Base-by-base conservation (phyloP, 176 grass and related monocot genomes). In the Phragmites australis region DNA sequence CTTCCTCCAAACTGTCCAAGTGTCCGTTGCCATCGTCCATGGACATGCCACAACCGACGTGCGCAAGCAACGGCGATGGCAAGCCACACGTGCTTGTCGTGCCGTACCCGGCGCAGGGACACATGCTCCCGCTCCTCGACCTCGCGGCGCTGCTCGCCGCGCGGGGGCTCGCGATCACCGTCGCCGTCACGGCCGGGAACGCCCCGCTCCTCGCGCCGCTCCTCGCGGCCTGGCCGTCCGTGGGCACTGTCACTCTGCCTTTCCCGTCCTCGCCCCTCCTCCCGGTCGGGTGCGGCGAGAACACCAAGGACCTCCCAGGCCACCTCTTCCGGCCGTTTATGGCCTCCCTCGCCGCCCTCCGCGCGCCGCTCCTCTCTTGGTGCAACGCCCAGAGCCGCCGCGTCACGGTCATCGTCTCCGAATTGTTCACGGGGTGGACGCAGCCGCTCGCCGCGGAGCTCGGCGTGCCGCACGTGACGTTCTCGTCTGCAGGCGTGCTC, bases 371-470 rank as follows among this genome's bases (percentile, higher is more conserved):
- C 32, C 82, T 74, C 23, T 11, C 29, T 8, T 88, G 90, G 90
- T 73, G 73, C 60, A n/a, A 53, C 25, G 70, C 53, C 1, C 74
- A 68, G 47, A 21, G 30, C 32, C 27, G 40, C 29, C 64, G 78
- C 21, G 73, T 91, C 50, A 79, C 84, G 6, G 73, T 69, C 29
- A 76, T 95, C 67, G 18, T 92, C 60, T 92, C 93, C n/a, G 90
- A 95, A 48, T 26, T 88, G 8, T 92, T 95, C 71, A 68, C 77
- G 4, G 89, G 93, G 45, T 95, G 93, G 90, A 86, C 87, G n/a
- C 84, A 57, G 42, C 87, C 77, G 25, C 78, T 92, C 7, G 84
- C 87, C 1, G 52, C 25, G 34, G 81, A 95, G 11, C 79, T 90
- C 31, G 78, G 69, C 53, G 80, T 95, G 54, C 84, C 81, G 31